Percentiles rank a stretch among this genome's conserved stretches.
Evolutionary conservation across 768 basidiomycete genomes (phyloP).

Genomic region (Suillus subalutaceus): DNA sequence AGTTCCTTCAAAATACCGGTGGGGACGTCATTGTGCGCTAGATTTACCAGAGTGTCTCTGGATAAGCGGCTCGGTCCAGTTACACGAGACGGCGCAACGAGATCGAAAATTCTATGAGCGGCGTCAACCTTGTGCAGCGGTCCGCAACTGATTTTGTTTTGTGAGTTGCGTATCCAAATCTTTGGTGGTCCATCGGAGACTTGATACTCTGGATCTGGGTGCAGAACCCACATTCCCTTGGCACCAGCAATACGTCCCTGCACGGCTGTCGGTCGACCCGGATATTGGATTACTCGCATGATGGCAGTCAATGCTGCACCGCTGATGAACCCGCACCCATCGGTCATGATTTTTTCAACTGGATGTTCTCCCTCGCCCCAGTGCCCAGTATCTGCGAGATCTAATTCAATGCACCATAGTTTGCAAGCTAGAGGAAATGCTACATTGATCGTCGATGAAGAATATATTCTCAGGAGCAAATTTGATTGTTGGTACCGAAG

Average conservation of each 20-base stretch:
- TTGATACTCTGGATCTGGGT: constrained; percentile 45
- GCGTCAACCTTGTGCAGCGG: constrained; percentile 21
- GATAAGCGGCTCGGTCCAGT: constrained; percentile 48
- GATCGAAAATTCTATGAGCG: constrained; percentile 65
- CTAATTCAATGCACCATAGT: not conserved
- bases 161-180: constrained; percentile 67
- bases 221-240: constrained; percentile 63
- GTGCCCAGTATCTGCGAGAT: constrained; percentile 18
- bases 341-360: constrained; percentile 61
- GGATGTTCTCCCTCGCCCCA: constrained; percentile 37
- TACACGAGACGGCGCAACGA: constrained; percentile 53
- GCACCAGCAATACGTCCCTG: constrained; percentile 63
- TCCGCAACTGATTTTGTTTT: constrained; percentile 57
- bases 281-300: constrained; percentile 35
- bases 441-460: constrained; percentile 56
- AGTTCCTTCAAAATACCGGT: constrained; percentile 45
- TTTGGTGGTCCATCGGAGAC: constrained; percentile 39
- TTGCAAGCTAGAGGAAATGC: constrained; percentile 14
- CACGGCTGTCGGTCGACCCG: constrained; percentile 51
- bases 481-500: constrained; percentile 59
- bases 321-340: constrained; percentile 73
- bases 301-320: constrained; percentile 50
- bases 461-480: constrained; percentile 54
- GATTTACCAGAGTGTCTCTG: constrained; percentile 59
- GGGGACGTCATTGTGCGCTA: constrained; percentile 61